These are phyloP conservation scores for Cryptococcus maquisensis DNA, from an alignment of 1,284 basidiomycete genomes.

Conservation along the genomic window DNA sequence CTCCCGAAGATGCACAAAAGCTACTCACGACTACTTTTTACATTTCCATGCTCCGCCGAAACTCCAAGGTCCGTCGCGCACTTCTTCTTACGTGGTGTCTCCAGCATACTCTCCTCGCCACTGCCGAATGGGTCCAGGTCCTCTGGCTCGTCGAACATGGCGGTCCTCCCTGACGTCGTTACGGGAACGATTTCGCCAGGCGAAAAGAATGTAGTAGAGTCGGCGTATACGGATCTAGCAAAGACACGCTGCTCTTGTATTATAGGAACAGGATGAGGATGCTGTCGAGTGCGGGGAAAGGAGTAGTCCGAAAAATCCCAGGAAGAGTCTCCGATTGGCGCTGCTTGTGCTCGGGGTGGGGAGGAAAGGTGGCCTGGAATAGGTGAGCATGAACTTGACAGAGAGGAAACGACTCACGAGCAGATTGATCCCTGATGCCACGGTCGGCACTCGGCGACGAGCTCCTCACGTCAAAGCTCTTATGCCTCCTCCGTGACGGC, in stretches of 20 bases:
- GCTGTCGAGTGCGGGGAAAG: slow-evolving; percentile 16
- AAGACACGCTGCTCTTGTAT: slow-evolving; percentile 2
- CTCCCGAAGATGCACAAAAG: too few species aligned
- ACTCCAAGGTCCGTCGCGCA: slow-evolving; percentile 17
- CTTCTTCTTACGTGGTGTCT: slow-evolving; percentile 28
- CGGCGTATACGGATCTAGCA: slow-evolving; percentile 9
- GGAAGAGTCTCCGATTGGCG: background rate
- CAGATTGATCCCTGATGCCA: background rate
- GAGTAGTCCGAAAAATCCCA: background rate
- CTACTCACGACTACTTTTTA: slow-evolving; percentile 21
- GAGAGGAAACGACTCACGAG: background rate
- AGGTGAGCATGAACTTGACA: background rate
- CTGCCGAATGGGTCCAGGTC: slow-evolving; percentile 18
- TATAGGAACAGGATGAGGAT: slow-evolving; percentile 26
- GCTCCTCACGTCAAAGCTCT: slow-evolving; percentile 11
- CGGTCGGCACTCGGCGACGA: background rate
- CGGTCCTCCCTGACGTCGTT: slow-evolving; percentile 1
- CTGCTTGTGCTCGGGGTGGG: slow-evolving; percentile 8
- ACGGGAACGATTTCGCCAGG: slow-evolving; percentile 13
- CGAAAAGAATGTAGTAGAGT: slow-evolving; percentile 11
- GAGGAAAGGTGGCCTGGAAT: slow-evolving; percentile 17
- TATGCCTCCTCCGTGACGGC: slow-evolving; percentile 10
- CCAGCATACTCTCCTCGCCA: slow-evolving; percentile 15
- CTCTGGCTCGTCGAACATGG: slow-evolving; percentile 9
- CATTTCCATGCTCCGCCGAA: slow-evolving; percentile 16